Evolutionary conservation across 2,329 filamentous ascomycete species (phyloP), one percentile per base, ranked within the genome.

Genomic region (Colletotrichum brevisporum): DNA sequence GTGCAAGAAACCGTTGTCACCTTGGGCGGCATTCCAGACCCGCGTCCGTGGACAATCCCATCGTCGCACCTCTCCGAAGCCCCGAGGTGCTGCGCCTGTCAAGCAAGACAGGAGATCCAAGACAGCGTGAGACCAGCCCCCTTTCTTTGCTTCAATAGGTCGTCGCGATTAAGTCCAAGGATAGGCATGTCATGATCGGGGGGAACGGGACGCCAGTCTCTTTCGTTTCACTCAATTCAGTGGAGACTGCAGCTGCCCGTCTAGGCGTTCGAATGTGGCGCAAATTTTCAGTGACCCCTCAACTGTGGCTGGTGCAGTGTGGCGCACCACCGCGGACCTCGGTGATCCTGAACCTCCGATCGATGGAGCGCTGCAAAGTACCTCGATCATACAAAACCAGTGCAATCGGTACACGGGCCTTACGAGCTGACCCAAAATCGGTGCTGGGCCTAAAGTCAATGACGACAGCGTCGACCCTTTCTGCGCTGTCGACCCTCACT

Each of bases 381-480:
- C 54, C 64, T 24, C 6, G 6, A 47, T 54, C 61, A 60, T 60
- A 69, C 55, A 60, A 69, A 56, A 12, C 56, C n/a, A 24, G 21
- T 10, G 2, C 18, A 36, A 68, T 45, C 50, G 64, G 36, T 69
- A 70, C 68, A 66, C 27, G 15, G 36, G 24, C 48, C 36, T 56
- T 3, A 2, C 24, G 1, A 59, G 39, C 3, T 26, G 45, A 24
- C 13, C 41, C 66, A 36, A 59, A 51, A 10, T 31, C 6, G 31
- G 31, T 31, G 43, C 36, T 51, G 61, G 61, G 47, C 31, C 18
- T 31, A 58, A 21, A 41, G 67, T 71, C 70, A 54, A 71, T 71
- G 70, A 71, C 70, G 70, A 71, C 68, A 62, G 18, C 62, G 60
- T 39, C 63, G 31, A 26, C 39, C 56, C 50, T 48, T 51, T 6